phyloP scores from a whole-genome alignment of 2,329 filamentous ascomycete genomes.

The Bertia moriformis region DNA sequence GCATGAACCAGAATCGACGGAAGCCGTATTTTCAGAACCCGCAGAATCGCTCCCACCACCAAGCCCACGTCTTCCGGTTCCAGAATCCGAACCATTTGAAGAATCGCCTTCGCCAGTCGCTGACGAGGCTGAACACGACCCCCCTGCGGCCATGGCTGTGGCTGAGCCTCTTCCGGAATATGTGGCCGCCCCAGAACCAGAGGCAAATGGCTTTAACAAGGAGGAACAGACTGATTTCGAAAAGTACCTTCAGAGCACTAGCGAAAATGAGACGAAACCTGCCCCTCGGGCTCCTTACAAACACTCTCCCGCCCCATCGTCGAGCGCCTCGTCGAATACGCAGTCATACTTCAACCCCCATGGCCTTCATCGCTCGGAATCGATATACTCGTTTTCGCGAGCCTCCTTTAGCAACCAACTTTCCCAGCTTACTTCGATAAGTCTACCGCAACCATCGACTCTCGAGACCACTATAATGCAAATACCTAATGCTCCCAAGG shows the following conservation, averaged over 20 bases:
- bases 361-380: slow-evolving; percentile 57
- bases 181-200: neutral
- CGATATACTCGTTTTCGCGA: slow-evolving; percentile 84
- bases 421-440: slow-evolving; percentile 77
- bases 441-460: slow-evolving; percentile 71
- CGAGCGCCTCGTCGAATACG: slow-evolving; percentile 14
- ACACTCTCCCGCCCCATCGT: slow-evolving; percentile 12
- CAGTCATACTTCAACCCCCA: slow-evolving; percentile 33
- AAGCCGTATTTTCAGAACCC: no score
- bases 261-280: slow-evolving; percentile 11
- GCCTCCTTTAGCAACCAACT: slow-evolving; percentile 88
- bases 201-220: slow-evolving; percentile 10
- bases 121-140: neutral
- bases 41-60: no score
- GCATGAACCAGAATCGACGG: neutral
- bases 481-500: slow-evolving; percentile 73
- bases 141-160: neutral
- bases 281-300: slow-evolving; percentile 16
- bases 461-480: slow-evolving; percentile 71
- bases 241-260: slow-evolving; percentile 17
- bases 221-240: slow-evolving; percentile 14
- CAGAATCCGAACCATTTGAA: neutral
- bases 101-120: neutral
- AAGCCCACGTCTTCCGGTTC: no score
- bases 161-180: neutral